Percentiles rank a stretch among this genome's conserved stretches.
Conservation (phyloP, 441 rosid species). For the Erodium chrysanthum region DNA sequence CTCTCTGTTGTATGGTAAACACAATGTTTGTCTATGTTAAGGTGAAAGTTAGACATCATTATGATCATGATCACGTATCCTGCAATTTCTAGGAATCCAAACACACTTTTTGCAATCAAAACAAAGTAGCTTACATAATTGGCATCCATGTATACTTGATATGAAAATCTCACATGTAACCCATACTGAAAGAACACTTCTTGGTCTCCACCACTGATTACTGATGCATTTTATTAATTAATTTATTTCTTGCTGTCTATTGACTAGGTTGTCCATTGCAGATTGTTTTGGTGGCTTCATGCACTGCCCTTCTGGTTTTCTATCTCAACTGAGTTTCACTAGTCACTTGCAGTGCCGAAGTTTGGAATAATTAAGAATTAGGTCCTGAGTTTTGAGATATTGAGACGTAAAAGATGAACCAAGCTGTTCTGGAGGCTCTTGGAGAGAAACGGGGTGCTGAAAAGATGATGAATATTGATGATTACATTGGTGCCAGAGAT, state of each 20-base stretch:
- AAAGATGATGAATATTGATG: constrained; percentile 14
- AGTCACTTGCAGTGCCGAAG: neutral
- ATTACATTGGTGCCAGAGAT: constrained; percentile 19
- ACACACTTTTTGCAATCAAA: too few species aligned
- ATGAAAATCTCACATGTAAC: too few species aligned
- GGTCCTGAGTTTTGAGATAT: neutral
- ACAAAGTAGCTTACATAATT: too few species aligned
- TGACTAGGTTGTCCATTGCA: neutral
- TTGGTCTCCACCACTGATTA: neutral
- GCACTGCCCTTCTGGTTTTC: neutral
- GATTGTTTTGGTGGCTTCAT: neutral
- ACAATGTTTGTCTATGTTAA: too few species aligned
- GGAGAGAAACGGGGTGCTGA: constrained; percentile 16
- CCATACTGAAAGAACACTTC: too few species aligned
- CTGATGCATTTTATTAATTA: neutral
- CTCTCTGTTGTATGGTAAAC: too few species aligned
- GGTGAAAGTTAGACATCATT: too few species aligned
- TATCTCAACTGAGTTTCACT: neutral
- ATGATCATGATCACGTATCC: too few species aligned
- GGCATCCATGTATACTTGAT: too few species aligned
- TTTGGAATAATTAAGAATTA: neutral
- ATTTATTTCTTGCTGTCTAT: neutral
- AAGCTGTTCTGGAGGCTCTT: constrained; percentile 8
- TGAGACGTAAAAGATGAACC: constrained; percentile 5
- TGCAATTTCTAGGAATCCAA: too few species aligned